Conservation (phyloP, 768 basidiomycete species). For the Rossbeevera mucosa region DNA sequence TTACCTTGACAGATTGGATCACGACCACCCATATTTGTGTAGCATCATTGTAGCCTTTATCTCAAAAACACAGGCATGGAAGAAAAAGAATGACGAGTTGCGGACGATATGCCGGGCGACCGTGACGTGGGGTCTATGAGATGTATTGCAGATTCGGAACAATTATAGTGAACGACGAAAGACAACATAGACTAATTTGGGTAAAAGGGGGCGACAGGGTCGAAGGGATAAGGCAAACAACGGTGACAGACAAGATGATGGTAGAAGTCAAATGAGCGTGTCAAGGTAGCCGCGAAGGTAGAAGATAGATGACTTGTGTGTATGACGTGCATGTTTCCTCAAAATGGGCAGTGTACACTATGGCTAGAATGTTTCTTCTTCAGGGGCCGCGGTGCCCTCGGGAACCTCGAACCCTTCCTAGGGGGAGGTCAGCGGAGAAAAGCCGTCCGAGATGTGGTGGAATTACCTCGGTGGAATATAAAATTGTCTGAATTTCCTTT, state of each 20-base stretch:
- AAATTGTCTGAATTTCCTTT: constrained; percentile 81
- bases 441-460: constrained; percentile 16
- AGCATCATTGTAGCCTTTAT: constrained; percentile 28
- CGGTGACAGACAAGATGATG: constrained; percentile 7
- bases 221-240: constrained; percentile 6
- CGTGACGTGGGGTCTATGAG: constrained; percentile 13
- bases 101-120: not conserved
- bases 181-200: constrained; percentile 19
- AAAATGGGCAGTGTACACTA: constrained; percentile 14
- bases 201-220: not conserved
- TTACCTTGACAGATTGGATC: constrained; percentile 13
- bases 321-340: constrained; percentile 10
- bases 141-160: constrained; percentile 25
- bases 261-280: constrained; percentile 17
- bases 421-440: constrained; percentile 6
- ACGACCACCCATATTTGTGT: constrained; percentile 17
- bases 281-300: constrained; percentile 7
- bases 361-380: constrained; percentile 72
- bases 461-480: constrained; percentile 91
- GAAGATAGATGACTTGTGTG: constrained; percentile 4
- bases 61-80: constrained; percentile 11
- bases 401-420: constrained; percentile 95
- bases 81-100: constrained; percentile 1
- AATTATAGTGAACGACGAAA: constrained; percentile 22
- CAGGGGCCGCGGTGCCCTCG: constrained; percentile 48